These are phyloP conservation scores for Stropharia rugosoannulata DNA, from an alignment of 768 basidiomycete species.

Conservation along the genomic window DNA sequence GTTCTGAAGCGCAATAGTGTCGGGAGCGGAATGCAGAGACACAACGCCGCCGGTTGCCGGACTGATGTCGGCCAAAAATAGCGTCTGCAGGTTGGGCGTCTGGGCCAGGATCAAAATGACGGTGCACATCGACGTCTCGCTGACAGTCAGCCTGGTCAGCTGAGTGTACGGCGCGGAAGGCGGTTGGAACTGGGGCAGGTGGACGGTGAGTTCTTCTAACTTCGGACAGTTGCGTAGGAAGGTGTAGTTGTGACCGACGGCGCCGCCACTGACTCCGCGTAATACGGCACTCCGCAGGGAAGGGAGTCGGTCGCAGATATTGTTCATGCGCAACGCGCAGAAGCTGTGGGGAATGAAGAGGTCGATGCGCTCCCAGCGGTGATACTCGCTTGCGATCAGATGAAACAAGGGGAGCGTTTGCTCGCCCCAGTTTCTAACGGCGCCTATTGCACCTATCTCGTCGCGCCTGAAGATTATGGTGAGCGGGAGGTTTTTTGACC, in stretches of 20 bases:
- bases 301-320: background rate
- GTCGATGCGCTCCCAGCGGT: conserved; percentile 8
- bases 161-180: background rate
- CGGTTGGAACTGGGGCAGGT: background rate
- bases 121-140: background rate
- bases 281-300: background rate
- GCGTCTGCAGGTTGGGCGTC: conserved; percentile 1
- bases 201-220: background rate
- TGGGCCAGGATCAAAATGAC: background rate
- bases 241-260: background rate
- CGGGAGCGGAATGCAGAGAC: background rate
- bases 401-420: background rate
- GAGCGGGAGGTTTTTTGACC: conserved; percentile 1
- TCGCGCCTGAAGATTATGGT: conserved; percentile 1
- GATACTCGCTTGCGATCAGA: conserved; percentile 1
- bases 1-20: background rate
- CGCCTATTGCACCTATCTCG: background rate
- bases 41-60: background rate
- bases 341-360: background rate
- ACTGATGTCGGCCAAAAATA: background rate
- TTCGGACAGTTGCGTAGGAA: background rate
- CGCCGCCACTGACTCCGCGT: background rate
- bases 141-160: conserved; percentile 2
- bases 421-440: background rate
- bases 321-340: background rate